Evolutionary conservation across 768 basidiomycete genomes (phyloP).

Genomic region (Lanmaoa pseudosensibilis): DNA sequence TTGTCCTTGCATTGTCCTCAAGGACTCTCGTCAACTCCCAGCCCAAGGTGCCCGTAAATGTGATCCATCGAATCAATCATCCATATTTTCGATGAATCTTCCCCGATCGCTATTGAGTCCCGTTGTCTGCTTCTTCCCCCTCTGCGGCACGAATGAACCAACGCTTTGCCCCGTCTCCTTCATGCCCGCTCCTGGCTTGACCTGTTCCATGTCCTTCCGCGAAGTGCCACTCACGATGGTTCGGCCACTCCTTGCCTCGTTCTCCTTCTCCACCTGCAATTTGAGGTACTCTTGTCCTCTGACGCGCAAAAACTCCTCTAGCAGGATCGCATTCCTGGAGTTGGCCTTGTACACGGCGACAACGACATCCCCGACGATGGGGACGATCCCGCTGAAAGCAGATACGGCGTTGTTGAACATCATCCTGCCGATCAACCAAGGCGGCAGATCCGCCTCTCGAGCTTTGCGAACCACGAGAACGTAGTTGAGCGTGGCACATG

Average conservation of each 20-base stretch:
- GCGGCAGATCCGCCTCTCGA: slow-evolving; percentile 65
- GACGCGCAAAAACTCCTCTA: slow-evolving; percentile 81
- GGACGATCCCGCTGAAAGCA: slow-evolving; percentile 64
- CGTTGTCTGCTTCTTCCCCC: slow-evolving; percentile 23
- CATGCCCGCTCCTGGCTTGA: slow-evolving; percentile 57
- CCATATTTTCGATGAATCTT: slow-evolving; percentile 41
- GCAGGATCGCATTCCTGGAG: slow-evolving; percentile 79
- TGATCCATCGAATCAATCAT: neutral
- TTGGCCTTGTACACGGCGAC: slow-evolving; percentile 85
- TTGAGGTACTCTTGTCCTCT: slow-evolving; percentile 74
- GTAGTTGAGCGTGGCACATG: slow-evolving; percentile 68
- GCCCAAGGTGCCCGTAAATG: neutral
- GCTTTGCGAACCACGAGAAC: slow-evolving; percentile 75
- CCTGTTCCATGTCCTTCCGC: slow-evolving; percentile 40
- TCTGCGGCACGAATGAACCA: slow-evolving; percentile 10
- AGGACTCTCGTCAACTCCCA: neutral
- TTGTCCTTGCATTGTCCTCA: neutral
- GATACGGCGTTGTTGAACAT: slow-evolving; percentile 72
- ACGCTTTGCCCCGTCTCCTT: slow-evolving; percentile 35
- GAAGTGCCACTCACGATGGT: slow-evolving; percentile 19
- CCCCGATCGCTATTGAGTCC: slow-evolving; percentile 29
- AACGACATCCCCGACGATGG: slow-evolving; percentile 72
- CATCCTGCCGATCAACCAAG: slow-evolving; percentile 74
- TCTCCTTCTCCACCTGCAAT: slow-evolving; percentile 38
- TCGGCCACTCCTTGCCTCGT: slow-evolving; percentile 22